Base-by-base conservation (phyloP, 805 yeast genomes). In the Candida ortonii region DNA sequence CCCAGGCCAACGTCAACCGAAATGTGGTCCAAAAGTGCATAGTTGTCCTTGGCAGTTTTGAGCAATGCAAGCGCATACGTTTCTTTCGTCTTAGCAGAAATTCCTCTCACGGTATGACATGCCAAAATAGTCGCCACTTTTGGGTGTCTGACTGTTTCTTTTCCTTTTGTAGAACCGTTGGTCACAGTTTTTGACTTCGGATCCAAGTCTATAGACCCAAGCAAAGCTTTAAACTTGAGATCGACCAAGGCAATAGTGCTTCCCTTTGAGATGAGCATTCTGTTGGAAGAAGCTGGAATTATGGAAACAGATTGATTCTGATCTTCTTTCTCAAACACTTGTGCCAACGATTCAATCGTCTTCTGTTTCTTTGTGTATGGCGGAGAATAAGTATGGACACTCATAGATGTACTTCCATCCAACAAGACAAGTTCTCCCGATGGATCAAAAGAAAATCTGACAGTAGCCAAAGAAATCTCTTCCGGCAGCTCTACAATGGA, bases 1-100 rank as follows among this genome's bases (percentile, higher is more conserved):
- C 85, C 84, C 22, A 73, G 61, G 5, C 93, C 94, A 22, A 78
- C 75, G 40, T 80, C 75, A 23, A 80, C 57, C 31, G 68, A 65
- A 35, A 71, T 55, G 35, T 71, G 57, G 41, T 70, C 66, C 35
- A 75, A 54, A 25, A 64, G 59, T 22, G 68, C 62, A 28, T 61
- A 61, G 33, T 70, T 69, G 39, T 70, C 69, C 39, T 64, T 68
- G 8, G 55, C 50, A 36, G 67, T 67, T 34, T 59, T 60, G 34
- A 67, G 56, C 30, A 70, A 55, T 38, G 61, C 64, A 34, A 72
- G 49, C 8, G 67, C 69, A 51, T 64, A 61, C 1, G 78, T 61
- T 26, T 59, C 59, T 32, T 58, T 57, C 3, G 70, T 56, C 39
- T 59, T 66, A 11, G 58, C 38, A 3, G 77, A 57, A 30, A 50